These are phyloP conservation scores for Hyaloperonospora arabidopsidis DNA, from an alignment of 352 stramenopile genomes.

Conservation along the genomic window DNA sequence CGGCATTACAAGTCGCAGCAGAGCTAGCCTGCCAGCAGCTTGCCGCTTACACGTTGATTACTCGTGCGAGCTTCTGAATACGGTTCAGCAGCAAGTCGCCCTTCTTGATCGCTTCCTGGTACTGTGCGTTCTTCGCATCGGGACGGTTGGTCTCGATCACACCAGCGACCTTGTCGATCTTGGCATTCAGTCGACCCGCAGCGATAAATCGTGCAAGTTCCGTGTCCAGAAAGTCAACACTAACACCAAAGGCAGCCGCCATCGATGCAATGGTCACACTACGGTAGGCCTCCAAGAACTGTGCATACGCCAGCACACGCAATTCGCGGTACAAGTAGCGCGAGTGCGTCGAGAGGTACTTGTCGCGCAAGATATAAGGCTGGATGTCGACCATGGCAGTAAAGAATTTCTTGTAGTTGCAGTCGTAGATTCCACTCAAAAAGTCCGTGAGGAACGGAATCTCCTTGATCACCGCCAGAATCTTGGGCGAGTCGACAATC, in stretches of 20 bases:
- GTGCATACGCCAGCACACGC: conserved; percentile 94
- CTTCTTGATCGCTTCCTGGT: conserved; percentile 98
- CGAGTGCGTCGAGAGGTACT: conserved; percentile 90
- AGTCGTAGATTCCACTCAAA: conserved; percentile 94
- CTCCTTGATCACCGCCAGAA: conserved; percentile 85
- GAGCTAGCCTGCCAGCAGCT: no score
- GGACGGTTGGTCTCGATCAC: conserved; percentile 98
- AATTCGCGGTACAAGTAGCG: conserved; percentile 95
- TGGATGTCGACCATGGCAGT: conserved; percentile 85
- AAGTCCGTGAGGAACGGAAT: conserved; percentile 80
- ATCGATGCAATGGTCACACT: conserved; percentile 95
- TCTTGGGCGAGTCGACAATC: conserved; percentile 95
- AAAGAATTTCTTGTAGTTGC: conserved; percentile 97
- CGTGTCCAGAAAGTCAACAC: conserved; percentile 90
- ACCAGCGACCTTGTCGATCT: conserved; percentile 98
- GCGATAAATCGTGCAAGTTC: conserved; percentile 98
- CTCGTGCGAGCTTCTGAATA: conserved; percentile 96
- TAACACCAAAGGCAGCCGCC: conserved; percentile 94
- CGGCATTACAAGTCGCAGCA: no score
- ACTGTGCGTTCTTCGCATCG: conserved; percentile 98
- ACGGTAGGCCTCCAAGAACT: conserved; percentile 98
- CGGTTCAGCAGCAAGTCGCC: conserved; percentile 97
- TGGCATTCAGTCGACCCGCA: conserved; percentile 92
- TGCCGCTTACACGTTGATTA: conserved; percentile 88
- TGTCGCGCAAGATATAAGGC: conserved; percentile 84